A percentile compares a stretch with the other conserved stretches of the same genome.
These are phyloP conservation scores for Jasminum sambac DNA, from an alignment of 257 asterid genomes.

Conservation along the genomic window DNA sequence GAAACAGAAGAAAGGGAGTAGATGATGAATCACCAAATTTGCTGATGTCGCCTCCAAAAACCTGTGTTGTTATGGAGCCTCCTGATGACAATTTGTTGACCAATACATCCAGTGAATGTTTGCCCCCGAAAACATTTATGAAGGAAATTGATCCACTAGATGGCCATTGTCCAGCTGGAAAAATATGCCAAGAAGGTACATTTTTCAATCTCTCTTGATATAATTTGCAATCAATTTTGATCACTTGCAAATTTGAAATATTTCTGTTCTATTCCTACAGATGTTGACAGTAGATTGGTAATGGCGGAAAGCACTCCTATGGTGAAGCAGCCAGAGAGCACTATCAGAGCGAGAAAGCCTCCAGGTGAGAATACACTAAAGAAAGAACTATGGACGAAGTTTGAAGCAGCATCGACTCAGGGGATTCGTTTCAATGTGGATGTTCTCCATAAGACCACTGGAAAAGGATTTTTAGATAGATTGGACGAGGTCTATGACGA, in stretches of 20 bases:
- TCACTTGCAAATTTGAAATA: slow-evolving; percentile 5
- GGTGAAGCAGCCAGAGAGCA: slow-evolving; percentile 54
- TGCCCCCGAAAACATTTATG: slow-evolving; percentile 21
- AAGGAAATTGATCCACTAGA: slow-evolving; percentile 27
- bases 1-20: slow-evolving; percentile 36
- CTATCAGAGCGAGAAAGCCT: slow-evolving; percentile 49
- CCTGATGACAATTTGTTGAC: slow-evolving; percentile 40
- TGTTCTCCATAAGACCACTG: slow-evolving; percentile 25
- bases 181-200: slow-evolving; percentile 37
- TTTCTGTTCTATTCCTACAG: slow-evolving; percentile 29
- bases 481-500: slow-evolving; percentile 68
- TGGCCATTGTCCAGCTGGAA: slow-evolving; percentile 19
- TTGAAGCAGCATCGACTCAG: slow-evolving; percentile 76
- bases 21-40: slow-evolving; percentile 76
- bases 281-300: slow-evolving; percentile 29
- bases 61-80: slow-evolving; percentile 79
- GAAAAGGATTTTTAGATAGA: slow-evolving; percentile 72
- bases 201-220: slow-evolving; percentile 4
- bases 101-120: slow-evolving; percentile 23
- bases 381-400: slow-evolving; percentile 83
- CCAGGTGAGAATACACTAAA: slow-evolving; percentile 98
- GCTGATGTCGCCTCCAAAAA: slow-evolving; percentile 86
- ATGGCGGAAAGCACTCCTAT: slow-evolving; percentile 63
- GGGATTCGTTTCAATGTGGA: slow-evolving; percentile 36
- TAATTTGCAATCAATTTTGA: neutral